phyloP scores from a whole-genome alignment of 768 basidiomycete species.

The Trametes punicea region DNA sequence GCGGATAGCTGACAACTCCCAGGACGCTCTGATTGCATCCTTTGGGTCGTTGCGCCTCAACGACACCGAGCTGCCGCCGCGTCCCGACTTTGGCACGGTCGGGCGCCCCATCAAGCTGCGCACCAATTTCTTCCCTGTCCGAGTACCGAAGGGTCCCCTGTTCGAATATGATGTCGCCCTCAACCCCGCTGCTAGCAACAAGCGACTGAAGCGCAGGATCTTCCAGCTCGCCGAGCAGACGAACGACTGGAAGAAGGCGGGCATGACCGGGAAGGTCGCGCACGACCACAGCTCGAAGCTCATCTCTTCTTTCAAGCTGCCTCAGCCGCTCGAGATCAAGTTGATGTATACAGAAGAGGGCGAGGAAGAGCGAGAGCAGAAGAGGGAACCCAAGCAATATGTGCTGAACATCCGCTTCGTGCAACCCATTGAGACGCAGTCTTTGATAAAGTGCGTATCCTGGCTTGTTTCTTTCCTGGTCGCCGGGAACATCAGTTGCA shows the following conservation, averaged over 20 bases:
- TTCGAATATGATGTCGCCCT: constrained; percentile 49
- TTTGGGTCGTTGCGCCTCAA: constrained; percentile 31
- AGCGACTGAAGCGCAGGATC: constrained; percentile 44
- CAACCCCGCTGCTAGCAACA: constrained; percentile 34
- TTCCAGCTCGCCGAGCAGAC: constrained; percentile 47
- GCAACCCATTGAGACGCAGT: constrained; percentile 42
- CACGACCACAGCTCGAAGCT: constrained; percentile 48
- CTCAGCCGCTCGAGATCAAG: constrained; percentile 39
- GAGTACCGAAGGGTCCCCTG: constrained; percentile 43
- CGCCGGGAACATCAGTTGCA: constrained; percentile 6
- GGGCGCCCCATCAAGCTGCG: constrained; percentile 46
- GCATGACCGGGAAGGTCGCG: constrained; percentile 40
- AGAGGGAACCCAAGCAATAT: constrained; percentile 33
- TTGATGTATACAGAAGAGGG: constrained; percentile 47
- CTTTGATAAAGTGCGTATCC: constrained; percentile 36
- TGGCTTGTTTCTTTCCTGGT: background rate
- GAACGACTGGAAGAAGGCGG: constrained; percentile 38
- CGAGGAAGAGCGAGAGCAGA: constrained; percentile 32
- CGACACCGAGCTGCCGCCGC: constrained; percentile 39
- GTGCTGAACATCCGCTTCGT: constrained; percentile 41
- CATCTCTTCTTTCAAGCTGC: constrained; percentile 39
- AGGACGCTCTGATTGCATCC: constrained; percentile 41
- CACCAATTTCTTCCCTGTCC: constrained; percentile 51
- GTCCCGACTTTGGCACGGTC: constrained; percentile 44
- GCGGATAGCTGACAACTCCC: constrained; percentile 44